Evolutionary conservation across 495 filamentous ascomycete genomes (phyloP).

Genomic region (Hypoxylon lienhwacheense): DNA sequence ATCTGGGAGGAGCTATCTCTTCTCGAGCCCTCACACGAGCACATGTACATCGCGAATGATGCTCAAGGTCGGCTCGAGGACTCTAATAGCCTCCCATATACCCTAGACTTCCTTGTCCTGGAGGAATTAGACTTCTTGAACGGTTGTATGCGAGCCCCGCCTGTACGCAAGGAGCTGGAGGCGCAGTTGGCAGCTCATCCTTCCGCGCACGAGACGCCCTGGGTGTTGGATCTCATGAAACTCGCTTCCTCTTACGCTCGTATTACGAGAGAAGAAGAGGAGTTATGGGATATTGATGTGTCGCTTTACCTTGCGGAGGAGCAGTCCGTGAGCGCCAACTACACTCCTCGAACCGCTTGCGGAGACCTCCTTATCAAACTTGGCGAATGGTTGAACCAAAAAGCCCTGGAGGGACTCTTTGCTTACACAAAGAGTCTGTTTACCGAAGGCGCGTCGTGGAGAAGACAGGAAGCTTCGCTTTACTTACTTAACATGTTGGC

Average conservation of each 20-base stretch:
- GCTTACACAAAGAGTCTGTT: slow-evolving; percentile 72
- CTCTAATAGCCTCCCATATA: slow-evolving; percentile 87
- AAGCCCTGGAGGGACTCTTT: slow-evolving; percentile 72
- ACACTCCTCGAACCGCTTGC: slow-evolving; percentile 87
- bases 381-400: slow-evolving; percentile 80
- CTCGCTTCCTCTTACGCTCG: slow-evolving; percentile 84
- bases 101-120: slow-evolving; percentile 87
- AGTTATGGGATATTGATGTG: slow-evolving; percentile 93
- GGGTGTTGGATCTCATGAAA: slow-evolving; percentile 81
- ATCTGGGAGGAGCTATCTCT: slow-evolving; percentile 83
- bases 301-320: slow-evolving; percentile 95
- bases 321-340: slow-evolving; percentile 93
- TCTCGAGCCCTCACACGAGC: slow-evolving; percentile 69
- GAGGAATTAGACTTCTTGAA: slow-evolving; percentile 95
- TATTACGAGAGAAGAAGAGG: slow-evolving; percentile 89
- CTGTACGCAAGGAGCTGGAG: slow-evolving; percentile 82
- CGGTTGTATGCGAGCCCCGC: slow-evolving; percentile 76
- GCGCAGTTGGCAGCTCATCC: slow-evolving; percentile 63
- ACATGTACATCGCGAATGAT: slow-evolving; percentile 81
- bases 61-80: slow-evolving; percentile 87
- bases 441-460: slow-evolving; percentile 57
- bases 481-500: slow-evolving; percentile 80
- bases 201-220: slow-evolving; percentile 61
- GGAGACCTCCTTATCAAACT: slow-evolving; percentile 89
- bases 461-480: slow-evolving; percentile 74